Evolutionary conservation across 129 eudicot species (phyloP).

Genomic region (Tanacetum coccineum): DNA sequence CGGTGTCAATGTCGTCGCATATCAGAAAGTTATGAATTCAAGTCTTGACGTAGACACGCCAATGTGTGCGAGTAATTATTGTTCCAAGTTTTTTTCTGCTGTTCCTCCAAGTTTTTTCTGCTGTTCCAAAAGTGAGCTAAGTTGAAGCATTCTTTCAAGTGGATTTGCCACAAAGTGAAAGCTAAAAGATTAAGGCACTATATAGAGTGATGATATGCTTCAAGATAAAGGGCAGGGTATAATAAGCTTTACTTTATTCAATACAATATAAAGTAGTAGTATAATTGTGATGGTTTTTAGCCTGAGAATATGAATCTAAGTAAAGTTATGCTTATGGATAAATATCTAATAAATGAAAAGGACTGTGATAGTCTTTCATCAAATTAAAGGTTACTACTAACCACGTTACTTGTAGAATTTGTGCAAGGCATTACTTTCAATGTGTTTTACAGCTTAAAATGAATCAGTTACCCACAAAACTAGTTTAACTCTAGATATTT

Average conservation of each 20-base stretch:
- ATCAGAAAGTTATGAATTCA: no score
- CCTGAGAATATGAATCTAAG: background rate
- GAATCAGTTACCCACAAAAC: background rate
- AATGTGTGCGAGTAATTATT: no score
- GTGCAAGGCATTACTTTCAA: background rate
- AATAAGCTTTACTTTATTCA: background rate
- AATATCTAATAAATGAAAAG: background rate
- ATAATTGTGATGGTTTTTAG: background rate
- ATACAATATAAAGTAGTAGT: slow-evolving; percentile 1
- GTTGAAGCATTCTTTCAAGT: slow-evolving; percentile 4
- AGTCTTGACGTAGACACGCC: no score
- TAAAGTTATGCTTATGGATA: background rate
- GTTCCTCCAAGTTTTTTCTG: background rate
- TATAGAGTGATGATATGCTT: slow-evolving; percentile 4
- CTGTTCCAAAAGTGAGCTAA: background rate
- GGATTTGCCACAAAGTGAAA: slow-evolving; percentile 3
- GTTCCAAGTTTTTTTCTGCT: background rate
- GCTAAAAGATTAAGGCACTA: slow-evolving; percentile 17
- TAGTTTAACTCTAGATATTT: background rate
- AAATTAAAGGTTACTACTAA: background rate
- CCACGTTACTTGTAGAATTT: background rate
- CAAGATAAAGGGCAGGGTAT: slow-evolving; percentile 16
- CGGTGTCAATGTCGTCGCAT: no score
- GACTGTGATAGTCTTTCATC: background rate
- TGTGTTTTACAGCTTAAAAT: background rate